Evolutionary conservation across 148 eudicot species (phyloP).

Genomic region (Polygonum maritimum): DNA sequence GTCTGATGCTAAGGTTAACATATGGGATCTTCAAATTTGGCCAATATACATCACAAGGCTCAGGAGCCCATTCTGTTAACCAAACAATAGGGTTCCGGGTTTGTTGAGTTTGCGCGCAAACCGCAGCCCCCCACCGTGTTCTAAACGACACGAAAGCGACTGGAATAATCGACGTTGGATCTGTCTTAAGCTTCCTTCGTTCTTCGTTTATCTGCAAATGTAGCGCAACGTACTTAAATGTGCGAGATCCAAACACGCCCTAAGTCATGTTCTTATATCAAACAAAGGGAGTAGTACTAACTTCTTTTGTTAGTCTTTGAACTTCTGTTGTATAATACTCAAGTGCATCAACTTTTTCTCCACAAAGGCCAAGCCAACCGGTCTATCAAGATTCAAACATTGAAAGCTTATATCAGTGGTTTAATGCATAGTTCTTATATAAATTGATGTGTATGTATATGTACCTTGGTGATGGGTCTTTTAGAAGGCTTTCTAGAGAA

Average conservation of each 20-base stretch:
- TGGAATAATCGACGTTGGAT: conserved; percentile 65
- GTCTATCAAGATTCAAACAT: conserved; percentile 33
- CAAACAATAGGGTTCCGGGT: conserved; percentile 82
- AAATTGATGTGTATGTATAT: neutral
- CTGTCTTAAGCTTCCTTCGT: conserved; percentile 36
- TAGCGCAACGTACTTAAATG: no score
- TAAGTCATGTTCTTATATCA: neutral
- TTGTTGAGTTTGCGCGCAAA: conserved; percentile 97
- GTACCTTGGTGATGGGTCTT: conserved; percentile 83
- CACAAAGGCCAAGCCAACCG: conserved; percentile 76
- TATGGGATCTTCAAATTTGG: conserved; percentile 79
- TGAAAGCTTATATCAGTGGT: neutral
- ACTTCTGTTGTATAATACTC: conserved; percentile 58
- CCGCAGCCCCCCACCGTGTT: conserved; percentile 96
- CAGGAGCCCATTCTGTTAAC: conserved; percentile 95
- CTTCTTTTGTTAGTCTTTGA: conserved; percentile 62
- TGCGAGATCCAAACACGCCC: no score
- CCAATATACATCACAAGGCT: conserved; percentile 90
- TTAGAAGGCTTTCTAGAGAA: conserved; percentile 55
- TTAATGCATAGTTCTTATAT: neutral
- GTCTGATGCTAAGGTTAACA: conserved; percentile 61
- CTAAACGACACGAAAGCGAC: conserved; percentile 94
- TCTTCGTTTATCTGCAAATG: conserved; percentile 66
- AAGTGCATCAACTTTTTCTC: conserved; percentile 76
- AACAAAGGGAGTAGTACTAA: conserved; percentile 21